phyloP scores from a whole-genome alignment of 2,329 filamentous ascomycete genomes.

The Cytospora chrysosperma region DNA sequence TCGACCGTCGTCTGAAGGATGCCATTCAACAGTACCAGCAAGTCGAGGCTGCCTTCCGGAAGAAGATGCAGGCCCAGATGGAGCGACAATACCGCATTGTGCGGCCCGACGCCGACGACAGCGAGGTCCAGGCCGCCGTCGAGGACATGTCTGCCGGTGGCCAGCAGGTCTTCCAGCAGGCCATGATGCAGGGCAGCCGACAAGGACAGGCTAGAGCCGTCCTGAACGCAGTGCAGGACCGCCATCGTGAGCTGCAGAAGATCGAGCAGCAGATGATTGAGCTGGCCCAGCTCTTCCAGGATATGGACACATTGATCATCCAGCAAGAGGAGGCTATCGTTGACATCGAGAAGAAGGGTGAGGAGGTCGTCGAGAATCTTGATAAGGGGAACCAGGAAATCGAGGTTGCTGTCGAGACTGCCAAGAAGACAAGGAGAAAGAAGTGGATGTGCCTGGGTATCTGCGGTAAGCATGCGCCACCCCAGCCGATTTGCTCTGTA shows the following conservation, averaged over 20 bases:
- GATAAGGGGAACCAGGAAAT: slow-evolving; percentile 84
- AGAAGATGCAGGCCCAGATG: slow-evolving; percentile 79
- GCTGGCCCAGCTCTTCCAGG: slow-evolving; percentile 82
- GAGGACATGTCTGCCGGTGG: slow-evolving; percentile 67
- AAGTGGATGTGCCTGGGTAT: slow-evolving; percentile 96
- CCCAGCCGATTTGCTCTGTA: not conserved
- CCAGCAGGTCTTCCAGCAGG: slow-evolving; percentile 84
- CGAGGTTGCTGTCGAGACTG: slow-evolving; percentile 76
- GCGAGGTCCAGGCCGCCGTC: slow-evolving; percentile 75
- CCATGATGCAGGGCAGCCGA: slow-evolving; percentile 77
- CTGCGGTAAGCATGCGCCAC: slow-evolving; percentile 45
- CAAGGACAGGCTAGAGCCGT: slow-evolving; percentile 79
- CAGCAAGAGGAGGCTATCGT: slow-evolving; percentile 80
- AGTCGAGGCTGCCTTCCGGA: slow-evolving; percentile 76
- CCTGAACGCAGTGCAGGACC: slow-evolving; percentile 74
- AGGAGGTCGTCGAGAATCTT: slow-evolving; percentile 82
- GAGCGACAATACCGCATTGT: slow-evolving; percentile 90
- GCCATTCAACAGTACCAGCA: slow-evolving; percentile 81
- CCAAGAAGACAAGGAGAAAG: slow-evolving; percentile 79
- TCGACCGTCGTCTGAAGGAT: slow-evolving; percentile 75
- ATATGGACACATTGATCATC: slow-evolving; percentile 81
- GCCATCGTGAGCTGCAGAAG: slow-evolving; percentile 85
- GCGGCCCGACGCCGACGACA: slow-evolving; percentile 73
- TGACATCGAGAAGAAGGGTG: slow-evolving; percentile 82
- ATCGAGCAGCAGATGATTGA: slow-evolving; percentile 90